phyloP scores from a whole-genome alignment of 1,139 yeast species.

The Sugiyamaella neomexicana region DNA sequence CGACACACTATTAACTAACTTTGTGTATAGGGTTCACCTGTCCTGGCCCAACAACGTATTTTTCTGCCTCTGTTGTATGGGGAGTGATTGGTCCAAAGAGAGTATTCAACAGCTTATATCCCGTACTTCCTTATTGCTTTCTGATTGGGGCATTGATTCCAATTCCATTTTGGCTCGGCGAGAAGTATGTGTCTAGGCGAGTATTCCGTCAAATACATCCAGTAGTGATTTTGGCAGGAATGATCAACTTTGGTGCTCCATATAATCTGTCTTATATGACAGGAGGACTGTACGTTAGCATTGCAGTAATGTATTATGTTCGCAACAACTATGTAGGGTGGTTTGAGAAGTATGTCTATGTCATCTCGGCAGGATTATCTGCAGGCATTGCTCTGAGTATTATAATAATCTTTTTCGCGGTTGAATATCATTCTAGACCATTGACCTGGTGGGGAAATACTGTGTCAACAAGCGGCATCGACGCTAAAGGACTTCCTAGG shows the following conservation, averaged over 20 bases:
- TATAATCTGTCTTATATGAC: slow-evolving; percentile 51
- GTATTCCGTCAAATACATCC: slow-evolving; percentile 45
- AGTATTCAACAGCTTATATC: slow-evolving; percentile 52
- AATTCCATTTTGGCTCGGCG: slow-evolving; percentile 21
- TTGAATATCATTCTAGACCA: slow-evolving; percentile 46
- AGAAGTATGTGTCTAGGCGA: slow-evolving; percentile 28
- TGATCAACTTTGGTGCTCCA: slow-evolving; percentile 50
- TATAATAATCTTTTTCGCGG: slow-evolving; percentile 55
- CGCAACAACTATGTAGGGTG: slow-evolving; percentile 52
- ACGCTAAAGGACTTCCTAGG: slow-evolving; percentile 44
- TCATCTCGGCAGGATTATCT: slow-evolving; percentile 55
- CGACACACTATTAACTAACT: too few relatives aligned
- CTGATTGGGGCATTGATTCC: slow-evolving; percentile 39
- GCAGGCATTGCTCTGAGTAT: slow-evolving; percentile 64
- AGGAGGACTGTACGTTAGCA: slow-evolving; percentile 54
- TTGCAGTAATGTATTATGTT: slow-evolving; percentile 54
- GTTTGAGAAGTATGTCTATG: slow-evolving; percentile 69
- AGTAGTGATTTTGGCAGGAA: slow-evolving; percentile 52
- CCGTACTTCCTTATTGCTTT: slow-evolving; percentile 49
- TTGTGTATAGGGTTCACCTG: slow-evolving; percentile 36
- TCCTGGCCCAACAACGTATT: slow-evolving; percentile 48
- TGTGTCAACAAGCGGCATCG: slow-evolving; percentile 47
- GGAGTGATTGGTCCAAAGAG: slow-evolving; percentile 69
- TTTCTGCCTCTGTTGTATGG: slow-evolving; percentile 58
- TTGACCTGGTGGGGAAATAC: slow-evolving; percentile 61